Evolutionary conservation across 2,329 filamentous ascomycete genomes (phyloP).

Genomic region (Aspergillus caelatus): DNA sequence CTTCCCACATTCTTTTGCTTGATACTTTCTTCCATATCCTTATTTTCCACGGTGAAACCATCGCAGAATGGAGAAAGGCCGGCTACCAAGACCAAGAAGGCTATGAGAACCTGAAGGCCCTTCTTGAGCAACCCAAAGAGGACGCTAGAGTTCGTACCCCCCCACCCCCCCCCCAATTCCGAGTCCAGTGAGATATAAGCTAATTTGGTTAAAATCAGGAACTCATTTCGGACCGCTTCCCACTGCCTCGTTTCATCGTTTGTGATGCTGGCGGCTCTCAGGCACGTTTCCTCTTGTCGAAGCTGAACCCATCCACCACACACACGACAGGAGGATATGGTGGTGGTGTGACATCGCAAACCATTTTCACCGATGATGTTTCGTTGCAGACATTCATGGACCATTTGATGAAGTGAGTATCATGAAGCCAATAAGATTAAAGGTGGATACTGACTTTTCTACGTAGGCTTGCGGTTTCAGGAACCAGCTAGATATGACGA

Average conservation of each 20-base stretch:
- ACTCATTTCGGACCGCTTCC: constrained; percentile 95
- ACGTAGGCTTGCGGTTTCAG: constrained; percentile 53
- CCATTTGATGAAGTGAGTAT: constrained; percentile 92
- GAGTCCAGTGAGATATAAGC: background rate
- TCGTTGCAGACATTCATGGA: constrained; percentile 99
- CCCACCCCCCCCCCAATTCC: background rate
- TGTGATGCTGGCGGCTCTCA: constrained; percentile 98
- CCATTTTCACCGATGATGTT: constrained; percentile 98
- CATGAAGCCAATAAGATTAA: background rate
- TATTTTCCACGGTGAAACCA: constrained; percentile 97
- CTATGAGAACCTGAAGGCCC: constrained; percentile 89
- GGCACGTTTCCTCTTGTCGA: constrained; percentile 93
- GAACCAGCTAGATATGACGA: constrained; percentile 48
- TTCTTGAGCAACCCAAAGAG: constrained; percentile 93
- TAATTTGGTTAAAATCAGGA: constrained; percentile 60
- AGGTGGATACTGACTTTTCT: constrained; percentile 29
- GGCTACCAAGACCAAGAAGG: constrained; percentile 98
- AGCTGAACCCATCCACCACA: constrained; percentile 96
- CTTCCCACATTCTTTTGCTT: constrained; percentile 87
- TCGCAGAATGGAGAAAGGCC: constrained; percentile 96
- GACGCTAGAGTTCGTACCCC: constrained; percentile 76
- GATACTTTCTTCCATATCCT: constrained; percentile 99
- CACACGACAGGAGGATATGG: constrained; percentile 93
- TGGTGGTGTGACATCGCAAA: constrained; percentile 87
- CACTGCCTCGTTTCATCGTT: constrained; percentile 96